Percentiles rank a stretch among this genome's conserved stretches.
Evolutionary conservation across 257 asterid genomes (phyloP).

Genomic region (Solanum peruvianum): DNA sequence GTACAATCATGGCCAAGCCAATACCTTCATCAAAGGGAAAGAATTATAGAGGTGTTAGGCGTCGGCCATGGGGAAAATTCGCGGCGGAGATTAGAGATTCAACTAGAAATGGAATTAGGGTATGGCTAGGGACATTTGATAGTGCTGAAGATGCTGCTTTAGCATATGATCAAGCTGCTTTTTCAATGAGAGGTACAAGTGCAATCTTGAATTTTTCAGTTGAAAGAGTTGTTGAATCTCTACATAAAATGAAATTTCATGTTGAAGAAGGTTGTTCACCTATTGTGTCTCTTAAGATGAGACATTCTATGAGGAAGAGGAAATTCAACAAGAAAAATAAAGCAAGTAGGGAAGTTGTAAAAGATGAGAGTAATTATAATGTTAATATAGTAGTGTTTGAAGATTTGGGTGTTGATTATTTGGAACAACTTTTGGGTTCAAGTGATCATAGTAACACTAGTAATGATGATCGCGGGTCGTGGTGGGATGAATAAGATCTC

Average conservation of each 20-base stretch:
- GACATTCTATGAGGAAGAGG: conserved; percentile 48
- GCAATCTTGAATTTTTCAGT: conserved; percentile 63
- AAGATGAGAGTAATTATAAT: neutral
- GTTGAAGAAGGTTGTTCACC: conserved; percentile 44
- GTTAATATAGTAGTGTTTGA: conserved; percentile 48
- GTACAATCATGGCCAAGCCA: neutral
- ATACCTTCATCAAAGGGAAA: conserved; percentile 8
- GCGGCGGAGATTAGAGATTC: conserved; percentile 13
- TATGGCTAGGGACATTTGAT: conserved; percentile 6
- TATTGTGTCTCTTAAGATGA: conserved; percentile 59
- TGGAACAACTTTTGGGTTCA: conserved; percentile 58
- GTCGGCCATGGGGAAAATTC: conserved; percentile 6
- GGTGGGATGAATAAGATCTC: neutral
- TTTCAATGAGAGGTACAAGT: conserved; percentile 42
- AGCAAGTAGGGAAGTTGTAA: conserved; percentile 4
- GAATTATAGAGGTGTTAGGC: conserved; percentile 27
- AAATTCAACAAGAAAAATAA: neutral
- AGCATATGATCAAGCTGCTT: conserved; percentile 25
- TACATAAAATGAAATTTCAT: conserved; percentile 35
- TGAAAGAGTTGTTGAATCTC: conserved; percentile 53
- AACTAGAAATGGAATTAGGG: neutral
- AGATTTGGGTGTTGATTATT: conserved; percentile 69
- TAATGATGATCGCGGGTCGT: neutral
- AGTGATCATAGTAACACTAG: neutral
- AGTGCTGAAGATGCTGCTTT: conserved; percentile 4